Evolutionary conservation across 768 basidiomycete species (phyloP).

Genomic region (Pholiota conissans): DNA sequence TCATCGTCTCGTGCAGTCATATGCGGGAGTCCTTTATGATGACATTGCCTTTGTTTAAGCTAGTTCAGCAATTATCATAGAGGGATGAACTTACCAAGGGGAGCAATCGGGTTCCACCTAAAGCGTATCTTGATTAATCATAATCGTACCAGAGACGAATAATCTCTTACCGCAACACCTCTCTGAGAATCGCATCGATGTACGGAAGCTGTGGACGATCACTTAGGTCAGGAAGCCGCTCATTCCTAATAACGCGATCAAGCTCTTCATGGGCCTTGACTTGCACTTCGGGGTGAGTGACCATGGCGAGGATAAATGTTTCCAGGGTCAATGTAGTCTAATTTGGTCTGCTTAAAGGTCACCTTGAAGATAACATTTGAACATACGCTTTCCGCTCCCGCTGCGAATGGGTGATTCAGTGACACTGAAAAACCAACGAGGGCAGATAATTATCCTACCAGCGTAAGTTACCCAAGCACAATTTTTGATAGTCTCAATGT

Average conservation of each 20-base stretch:
- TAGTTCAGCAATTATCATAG: background rate
- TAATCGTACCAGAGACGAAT: slow-evolving; percentile 6
- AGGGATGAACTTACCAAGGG: slow-evolving; percentile 8
- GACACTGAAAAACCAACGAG: background rate
- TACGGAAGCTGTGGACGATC: slow-evolving; percentile 25
- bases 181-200: slow-evolving; percentile 16
- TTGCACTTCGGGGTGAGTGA: slow-evolving; percentile 25
- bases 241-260: slow-evolving; percentile 22
- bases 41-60: slow-evolving; percentile 14
- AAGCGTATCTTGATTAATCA: slow-evolving; percentile 22
- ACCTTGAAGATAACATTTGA: background rate
- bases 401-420: background rate
- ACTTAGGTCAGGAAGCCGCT: slow-evolving; percentile 24
- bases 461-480: slow-evolving; percentile 23
- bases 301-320: slow-evolving; percentile 23
- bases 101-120: slow-evolving; percentile 24
- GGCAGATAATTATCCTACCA: slow-evolving; percentile 16
- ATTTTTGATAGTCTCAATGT: slow-evolving; percentile 18
- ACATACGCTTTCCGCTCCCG: slow-evolving; percentile 24
- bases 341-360: background rate
- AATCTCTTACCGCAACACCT: slow-evolving; percentile 14
- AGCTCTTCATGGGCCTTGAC: slow-evolving; percentile 27
- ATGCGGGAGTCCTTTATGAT: slow-evolving; percentile 24
- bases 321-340: slow-evolving; percentile 23
- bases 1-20: slow-evolving; percentile 27